Percentiles rank a stretch among this genome's conserved stretches.
Evolutionary conservation across 2,329 filamentous ascomycete species (phyloP).

Genomic region (Bipolaris gigantea): DNA sequence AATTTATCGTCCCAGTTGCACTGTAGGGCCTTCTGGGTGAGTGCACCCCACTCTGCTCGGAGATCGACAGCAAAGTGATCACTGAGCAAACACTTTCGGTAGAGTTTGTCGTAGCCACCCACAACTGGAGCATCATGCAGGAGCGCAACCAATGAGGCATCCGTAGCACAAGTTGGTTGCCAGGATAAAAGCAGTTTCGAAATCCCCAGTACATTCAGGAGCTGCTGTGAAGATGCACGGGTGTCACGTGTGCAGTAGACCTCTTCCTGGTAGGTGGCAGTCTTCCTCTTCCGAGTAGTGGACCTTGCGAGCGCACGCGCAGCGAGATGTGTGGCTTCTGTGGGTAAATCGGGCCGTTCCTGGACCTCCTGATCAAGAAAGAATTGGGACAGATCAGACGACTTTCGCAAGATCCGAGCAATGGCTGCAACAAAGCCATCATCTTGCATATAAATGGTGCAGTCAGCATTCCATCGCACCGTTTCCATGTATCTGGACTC

Average conservation of each 20-base stretch:
- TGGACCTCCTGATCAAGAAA: neutral
- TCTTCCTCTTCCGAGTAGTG: neutral
- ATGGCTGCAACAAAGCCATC: conserved; percentile 29
- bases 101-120: conserved; percentile 44
- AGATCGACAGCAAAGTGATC: conserved; percentile 48
- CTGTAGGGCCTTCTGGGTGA: conserved; percentile 45
- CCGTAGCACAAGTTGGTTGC: conserved; percentile 9
- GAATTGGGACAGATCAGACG: conserved; percentile 15
- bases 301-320: conserved; percentile 14
- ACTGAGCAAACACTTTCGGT: conserved; percentile 40
- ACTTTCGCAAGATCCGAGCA: conserved; percentile 17
- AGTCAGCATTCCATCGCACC: conserved; percentile 34
- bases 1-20: conserved; percentile 32
- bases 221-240: neutral
- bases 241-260: conserved; percentile 22
- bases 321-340: conserved; percentile 22
- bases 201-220: conserved; percentile 15
- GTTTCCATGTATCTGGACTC: conserved; percentile 32
- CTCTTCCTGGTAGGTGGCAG: neutral
- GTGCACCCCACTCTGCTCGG: conserved; percentile 48
- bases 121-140: conserved; percentile 44
- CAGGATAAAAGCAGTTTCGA: conserved; percentile 17
- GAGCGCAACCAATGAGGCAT: conserved; percentile 9
- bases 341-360: neutral
- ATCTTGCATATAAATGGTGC: conserved; percentile 35